Evolutionary conservation across 75 land plant species (phyloP).

Genomic region (Ceratopteris richardii): DNA sequence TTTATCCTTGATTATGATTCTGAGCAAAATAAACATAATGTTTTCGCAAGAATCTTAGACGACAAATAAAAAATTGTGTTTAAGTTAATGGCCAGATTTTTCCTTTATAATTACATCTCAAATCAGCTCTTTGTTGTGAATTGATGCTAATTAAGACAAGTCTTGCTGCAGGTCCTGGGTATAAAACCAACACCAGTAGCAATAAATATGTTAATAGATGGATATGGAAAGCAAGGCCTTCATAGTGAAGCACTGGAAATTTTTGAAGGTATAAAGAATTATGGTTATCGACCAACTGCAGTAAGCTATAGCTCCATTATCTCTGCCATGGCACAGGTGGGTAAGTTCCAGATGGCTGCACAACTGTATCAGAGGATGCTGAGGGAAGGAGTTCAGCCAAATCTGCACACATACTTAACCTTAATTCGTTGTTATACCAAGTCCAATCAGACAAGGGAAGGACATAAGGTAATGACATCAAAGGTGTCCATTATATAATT

Average conservation of each 20-base stretch:
- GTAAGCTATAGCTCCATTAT: constrained; percentile 33
- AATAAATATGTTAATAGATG: constrained; percentile 26
- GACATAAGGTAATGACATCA: constrained; percentile 24
- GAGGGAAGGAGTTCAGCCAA: constrained; percentile 16
- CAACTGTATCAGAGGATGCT: constrained; percentile 22
- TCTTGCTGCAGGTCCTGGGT: constrained; percentile 7
- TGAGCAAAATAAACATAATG: too few relatives aligned
- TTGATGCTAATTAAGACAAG: too few relatives aligned
- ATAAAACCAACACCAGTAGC: constrained; percentile 26
- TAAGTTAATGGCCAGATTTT: too few relatives aligned
- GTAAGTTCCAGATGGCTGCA: constrained; percentile 26
- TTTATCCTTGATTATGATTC: too few relatives aligned
- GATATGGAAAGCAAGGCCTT: constrained; percentile 24
- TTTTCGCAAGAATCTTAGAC: too few relatives aligned
- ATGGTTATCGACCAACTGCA: constrained; percentile 16
- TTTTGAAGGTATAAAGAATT: constrained; percentile 13
- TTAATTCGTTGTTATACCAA: constrained; percentile 25
- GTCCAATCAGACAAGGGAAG: constrained; percentile 25
- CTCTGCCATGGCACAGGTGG: constrained; percentile 20
- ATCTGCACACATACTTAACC: constrained; percentile 15
- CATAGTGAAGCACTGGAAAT: constrained; percentile 23
- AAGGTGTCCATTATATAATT: not conserved
- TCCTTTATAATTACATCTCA: too few relatives aligned
- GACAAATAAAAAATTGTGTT: too few relatives aligned
- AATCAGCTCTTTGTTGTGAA: too few relatives aligned